Percentiles rank a stretch among this genome's conserved stretches.
Evolutionary conservation across 164 flowering plant genomes (phyloP).

Genomic region (Echeveria elegans): DNA sequence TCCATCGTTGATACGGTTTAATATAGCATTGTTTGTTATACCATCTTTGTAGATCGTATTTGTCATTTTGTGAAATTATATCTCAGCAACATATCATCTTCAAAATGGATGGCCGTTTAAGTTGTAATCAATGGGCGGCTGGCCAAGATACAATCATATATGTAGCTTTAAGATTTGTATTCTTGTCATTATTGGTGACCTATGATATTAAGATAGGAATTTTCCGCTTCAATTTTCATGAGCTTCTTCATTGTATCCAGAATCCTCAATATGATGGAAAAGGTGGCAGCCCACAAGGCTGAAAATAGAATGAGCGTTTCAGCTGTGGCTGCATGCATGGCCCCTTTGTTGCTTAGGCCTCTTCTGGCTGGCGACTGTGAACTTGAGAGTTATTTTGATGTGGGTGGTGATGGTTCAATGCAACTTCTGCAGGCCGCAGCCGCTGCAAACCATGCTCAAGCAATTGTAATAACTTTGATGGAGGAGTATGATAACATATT

Average conservation of each 20-base stretch:
- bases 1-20: background rate
- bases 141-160: background rate
- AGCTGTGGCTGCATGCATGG: slow-evolving; percentile 99
- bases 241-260: slow-evolving; percentile 27
- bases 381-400: slow-evolving; percentile 58
- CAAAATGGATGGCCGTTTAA: background rate
- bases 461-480: slow-evolving; percentile 71
- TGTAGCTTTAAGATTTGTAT: background rate
- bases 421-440: slow-evolving; percentile 98
- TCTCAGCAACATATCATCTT: background rate
- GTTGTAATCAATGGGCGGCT: background rate
- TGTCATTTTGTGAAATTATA: background rate
- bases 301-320: slow-evolving; percentile 84
- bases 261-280: slow-evolving; percentile 91
- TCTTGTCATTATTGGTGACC: background rate
- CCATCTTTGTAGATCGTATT: background rate
- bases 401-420: slow-evolving; percentile 83
- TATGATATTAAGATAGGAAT: background rate
- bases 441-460: slow-evolving; percentile 99
- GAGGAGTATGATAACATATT: slow-evolving; percentile 83
- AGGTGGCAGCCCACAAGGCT: slow-evolving; percentile 66
- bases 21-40: background rate
- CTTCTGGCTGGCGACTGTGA: slow-evolving; percentile 95
- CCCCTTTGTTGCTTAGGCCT: slow-evolving; percentile 95
- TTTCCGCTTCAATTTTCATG: background rate